Evolutionary conservation across 2,329 filamentous ascomycete genomes (phyloP).

Genomic region (Westerdykella aurantiaca): DNA sequence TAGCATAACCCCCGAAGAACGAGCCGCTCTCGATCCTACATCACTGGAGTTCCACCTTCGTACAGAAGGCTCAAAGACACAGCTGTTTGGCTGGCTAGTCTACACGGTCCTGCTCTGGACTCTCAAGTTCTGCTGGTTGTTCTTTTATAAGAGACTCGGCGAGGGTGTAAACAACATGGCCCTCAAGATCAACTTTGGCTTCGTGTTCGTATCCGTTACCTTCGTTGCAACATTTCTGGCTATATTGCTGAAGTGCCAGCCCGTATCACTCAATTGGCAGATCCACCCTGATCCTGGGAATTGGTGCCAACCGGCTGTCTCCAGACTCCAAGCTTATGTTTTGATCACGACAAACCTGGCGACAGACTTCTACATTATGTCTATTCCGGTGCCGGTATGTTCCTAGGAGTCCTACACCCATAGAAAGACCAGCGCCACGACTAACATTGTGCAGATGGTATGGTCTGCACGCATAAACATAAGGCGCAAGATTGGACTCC

Average conservation of each 20-base stretch:
- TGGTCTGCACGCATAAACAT: no score
- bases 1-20: conserved; percentile 29
- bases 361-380: no score
- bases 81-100: conserved; percentile 50
- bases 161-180: conserved; percentile 25
- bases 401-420: no score
- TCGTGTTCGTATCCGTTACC: conserved; percentile 44
- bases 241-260: conserved; percentile 50
- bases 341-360: no score
- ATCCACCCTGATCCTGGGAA: no score
- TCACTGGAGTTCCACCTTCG: conserved; percentile 46
- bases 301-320: no score
- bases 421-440: no score
- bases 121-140: conserved; percentile 51
- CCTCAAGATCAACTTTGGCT: conserved; percentile 47
- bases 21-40: conserved; percentile 40
- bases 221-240: conserved; percentile 48
- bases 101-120: conserved; percentile 51
- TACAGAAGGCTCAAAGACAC: conserved; percentile 50
- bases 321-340: no score
- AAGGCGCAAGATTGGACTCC: no score
- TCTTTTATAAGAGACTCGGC: conserved; percentile 51
- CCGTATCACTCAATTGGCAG: conserved; percentile 12
- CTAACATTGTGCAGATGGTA: no score
- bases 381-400: no score